Evolutionary conservation across 768 basidiomycete genomes (phyloP).

Genomic region (Lactifluus piperatus): DNA sequence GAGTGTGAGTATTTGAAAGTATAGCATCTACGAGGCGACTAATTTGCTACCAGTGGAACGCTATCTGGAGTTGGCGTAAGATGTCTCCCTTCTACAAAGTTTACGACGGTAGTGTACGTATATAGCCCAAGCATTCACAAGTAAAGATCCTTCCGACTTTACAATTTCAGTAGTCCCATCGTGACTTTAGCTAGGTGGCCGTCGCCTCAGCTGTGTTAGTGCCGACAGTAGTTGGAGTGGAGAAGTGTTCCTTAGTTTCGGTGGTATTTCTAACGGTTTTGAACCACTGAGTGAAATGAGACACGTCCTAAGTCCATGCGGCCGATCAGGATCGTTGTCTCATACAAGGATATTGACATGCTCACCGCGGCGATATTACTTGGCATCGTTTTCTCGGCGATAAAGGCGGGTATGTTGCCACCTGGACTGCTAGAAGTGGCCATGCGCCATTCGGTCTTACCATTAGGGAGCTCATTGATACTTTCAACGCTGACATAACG

Average conservation of each 20-base stretch:
- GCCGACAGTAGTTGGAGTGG: neutral
- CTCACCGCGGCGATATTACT: conserved; percentile 55
- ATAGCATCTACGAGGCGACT: neutral
- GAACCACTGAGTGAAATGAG: conserved; percentile 64
- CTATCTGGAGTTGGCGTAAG: conserved; percentile 72
- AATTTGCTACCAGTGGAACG: conserved; percentile 52
- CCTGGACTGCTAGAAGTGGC: conserved; percentile 67
- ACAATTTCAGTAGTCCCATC: neutral
- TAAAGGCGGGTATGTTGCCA: conserved; percentile 56
- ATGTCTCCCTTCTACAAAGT: neutral
- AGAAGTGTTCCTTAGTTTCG: neutral
- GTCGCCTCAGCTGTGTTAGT: neutral
- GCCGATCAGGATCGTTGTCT: neutral
- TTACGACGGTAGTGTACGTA: neutral
- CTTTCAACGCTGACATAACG: conserved; percentile 66
- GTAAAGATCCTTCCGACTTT: neutral
- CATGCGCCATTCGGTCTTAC: conserved; percentile 71
- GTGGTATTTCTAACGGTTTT: conserved; percentile 27
- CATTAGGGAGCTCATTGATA: conserved; percentile 51
- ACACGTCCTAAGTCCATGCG: conserved; percentile 49
- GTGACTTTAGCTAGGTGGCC: neutral
- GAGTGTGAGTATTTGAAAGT: conserved; percentile 52
- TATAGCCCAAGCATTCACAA: neutral
- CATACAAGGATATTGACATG: neutral
- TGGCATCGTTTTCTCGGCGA: conserved; percentile 53